Evolutionary conservation across 192 early-diverging fungal genomes (phyloP).

Genomic region (Coemansia sp.): DNA sequence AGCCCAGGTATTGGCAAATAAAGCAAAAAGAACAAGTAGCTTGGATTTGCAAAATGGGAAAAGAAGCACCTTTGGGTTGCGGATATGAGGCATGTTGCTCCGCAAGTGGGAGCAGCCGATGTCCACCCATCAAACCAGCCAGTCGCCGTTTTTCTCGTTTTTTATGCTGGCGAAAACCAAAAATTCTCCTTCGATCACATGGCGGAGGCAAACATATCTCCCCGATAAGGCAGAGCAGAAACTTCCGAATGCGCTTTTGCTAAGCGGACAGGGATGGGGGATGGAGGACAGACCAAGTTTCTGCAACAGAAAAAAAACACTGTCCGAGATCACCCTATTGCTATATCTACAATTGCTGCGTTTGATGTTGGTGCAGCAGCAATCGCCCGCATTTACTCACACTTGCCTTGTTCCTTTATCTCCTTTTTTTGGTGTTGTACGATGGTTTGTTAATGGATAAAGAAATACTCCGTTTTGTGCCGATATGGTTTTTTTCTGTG

Average conservation of each 20-base stretch:
- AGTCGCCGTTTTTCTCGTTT: conserved; percentile 9
- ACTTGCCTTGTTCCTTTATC: not conserved
- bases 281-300: not conserved
- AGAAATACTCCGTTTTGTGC: conserved; percentile 6
- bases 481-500: not conserved
- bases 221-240: conserved; percentile 6
- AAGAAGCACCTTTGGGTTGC: not conserved
- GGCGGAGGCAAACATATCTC: not conserved
- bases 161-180: not conserved
- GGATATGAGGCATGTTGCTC: not conserved
- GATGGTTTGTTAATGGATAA: not conserved
- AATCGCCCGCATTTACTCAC: not conserved
- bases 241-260: not conserved
- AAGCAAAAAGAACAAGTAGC: too few species aligned
- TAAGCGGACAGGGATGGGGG: not conserved
- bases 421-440: not conserved
- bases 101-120: not conserved
- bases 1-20: too few species aligned
- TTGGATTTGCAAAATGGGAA: conserved; percentile 3
- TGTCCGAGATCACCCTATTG: conserved; percentile 11
- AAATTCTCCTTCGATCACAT: conserved; percentile 12
- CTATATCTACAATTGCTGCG: not conserved
- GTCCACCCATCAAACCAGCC: not conserved
- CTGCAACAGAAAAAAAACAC: not conserved
- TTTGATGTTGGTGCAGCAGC: conserved; percentile 1